Base-by-base conservation (phyloP, 768 basidiomycete genomes). In the Xerocomellus chrysenteron region DNA sequence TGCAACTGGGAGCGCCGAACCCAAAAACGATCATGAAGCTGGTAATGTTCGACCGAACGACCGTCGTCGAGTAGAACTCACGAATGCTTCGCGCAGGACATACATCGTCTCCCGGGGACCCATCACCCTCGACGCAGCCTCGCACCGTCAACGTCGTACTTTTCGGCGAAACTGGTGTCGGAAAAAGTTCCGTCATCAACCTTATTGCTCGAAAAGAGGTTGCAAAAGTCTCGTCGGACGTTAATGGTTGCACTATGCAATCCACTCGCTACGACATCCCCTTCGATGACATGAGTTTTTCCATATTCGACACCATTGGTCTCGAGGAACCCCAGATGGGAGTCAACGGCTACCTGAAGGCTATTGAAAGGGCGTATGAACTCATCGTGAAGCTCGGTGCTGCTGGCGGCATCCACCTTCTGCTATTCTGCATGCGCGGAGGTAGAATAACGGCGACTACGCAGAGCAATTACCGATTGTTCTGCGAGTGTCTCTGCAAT, bases 161-260 rank as follows among this genome's bases (percentile, higher is more conserved):
- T 19, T 78, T 78, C 41, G 78, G 78, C 5, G 75, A 77, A 56
- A 67, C 73, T 2, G 75, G 78, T 19, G 57, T 69, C n/a, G 71
- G 70, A 7, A 71, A 73, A 49, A 70, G 69, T 43, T 64, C 67
- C 1, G 65, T 71, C 28, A 62, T 71, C 52, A 71, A 73, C 35
- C 67, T 71, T 21, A 69, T 73, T 51, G 69, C 70, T 11, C 67
- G 50, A 13, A 11, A 21, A 24, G 12, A 55, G 2, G 17, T 71
- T 16, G 69, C 70, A 28, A 28, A 50, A 26, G 69, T 71, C 19
- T 71, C 70, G 39, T 61, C 59, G 9, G 61, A 67, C 9, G 68
- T 73, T 1, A 50, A 60, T 0, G 74, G 76, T 1, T 75, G 70
- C 55, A 80, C 79, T 1, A 71, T 78, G 57, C 47, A 65, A 5